phyloP scores from a whole-genome alignment of 306 rosid genomes.

The Alnus rubra region DNA sequence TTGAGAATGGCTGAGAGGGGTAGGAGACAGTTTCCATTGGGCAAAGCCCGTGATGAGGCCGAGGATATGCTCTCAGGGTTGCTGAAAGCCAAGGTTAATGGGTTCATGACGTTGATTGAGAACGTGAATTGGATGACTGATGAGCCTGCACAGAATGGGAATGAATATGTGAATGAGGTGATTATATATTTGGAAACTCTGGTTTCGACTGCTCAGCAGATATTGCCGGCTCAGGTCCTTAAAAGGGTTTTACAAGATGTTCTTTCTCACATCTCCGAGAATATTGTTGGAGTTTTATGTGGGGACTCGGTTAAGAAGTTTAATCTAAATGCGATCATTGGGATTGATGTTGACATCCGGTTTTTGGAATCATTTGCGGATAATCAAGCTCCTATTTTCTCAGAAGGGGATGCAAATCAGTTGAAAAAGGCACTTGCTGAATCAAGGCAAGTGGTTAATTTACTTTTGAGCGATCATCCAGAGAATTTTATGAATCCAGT shows the following conservation, averaged over 20 bases:
- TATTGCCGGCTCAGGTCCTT: slow-evolving; percentile 85
- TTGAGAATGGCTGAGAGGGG: slow-evolving; percentile 94
- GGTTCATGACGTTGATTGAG: slow-evolving; percentile 81
- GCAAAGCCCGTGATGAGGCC: slow-evolving; percentile 88
- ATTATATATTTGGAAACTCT: slow-evolving; percentile 86
- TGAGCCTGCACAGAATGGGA: slow-evolving; percentile 72
- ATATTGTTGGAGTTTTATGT: slow-evolving; percentile 67
- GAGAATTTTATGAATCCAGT: slow-evolving; percentile 93
- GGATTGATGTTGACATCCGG: slow-evolving; percentile 80
- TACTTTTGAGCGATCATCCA: slow-evolving; percentile 86
- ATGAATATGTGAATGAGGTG: slow-evolving; percentile 92
- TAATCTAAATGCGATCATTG: slow-evolving; percentile 64
- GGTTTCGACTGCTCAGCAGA: slow-evolving; percentile 95
- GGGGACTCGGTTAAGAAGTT: slow-evolving; percentile 88
- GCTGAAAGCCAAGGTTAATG: slow-evolving; percentile 65
- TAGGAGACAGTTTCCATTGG: slow-evolving; percentile 79
- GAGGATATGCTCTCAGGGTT: slow-evolving; percentile 66
- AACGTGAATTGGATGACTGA: slow-evolving; percentile 88
- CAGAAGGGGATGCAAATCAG: slow-evolving; percentile 78
- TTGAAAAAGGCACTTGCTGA: slow-evolving; percentile 71
- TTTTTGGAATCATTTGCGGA: slow-evolving; percentile 91
- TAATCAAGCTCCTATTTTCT: slow-evolving; percentile 64
- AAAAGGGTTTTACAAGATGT: slow-evolving; percentile 84
- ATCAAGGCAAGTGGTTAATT: slow-evolving; percentile 75
- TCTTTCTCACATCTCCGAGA: slow-evolving; percentile 85